Evolutionary conservation across 306 rosid genomes (phyloP), one percentile per base, ranked within the genome.

Genomic region (Dryas drummondii): DNA sequence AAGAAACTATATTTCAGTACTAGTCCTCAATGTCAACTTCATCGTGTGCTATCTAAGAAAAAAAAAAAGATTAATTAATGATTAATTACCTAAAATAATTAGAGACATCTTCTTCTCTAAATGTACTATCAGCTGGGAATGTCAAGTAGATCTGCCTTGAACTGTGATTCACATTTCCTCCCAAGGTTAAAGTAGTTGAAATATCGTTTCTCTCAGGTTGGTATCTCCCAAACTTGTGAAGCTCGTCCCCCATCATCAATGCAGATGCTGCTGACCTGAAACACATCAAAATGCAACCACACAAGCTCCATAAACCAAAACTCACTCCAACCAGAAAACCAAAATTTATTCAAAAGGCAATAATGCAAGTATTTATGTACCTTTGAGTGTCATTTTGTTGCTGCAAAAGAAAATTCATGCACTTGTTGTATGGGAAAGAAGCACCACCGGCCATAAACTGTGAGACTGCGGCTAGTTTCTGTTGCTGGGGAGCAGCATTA

Each of bases 61-160:
- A 9, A 61, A 17, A 4, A 8, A 46, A 22, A 46, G 49, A 50
- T n/a, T n/a, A 52, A 53, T 3, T 63, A 54, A 37, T 26, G 3
- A 68, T 45, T 51, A 9, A 69, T 73, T 83, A 94, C 98, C 97
- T 91, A 78, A 94, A 94, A 82, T 94, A 94, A 74, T 87, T 94
- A 0, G 98, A 94, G 79, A 94, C 98, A 61, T 94, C 97, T 80
- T 94, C 98, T 76, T 94, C 98, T 78, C 90, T 88, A 80, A 94
- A 94, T 4, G 94, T 86, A 82, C 98, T 94, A 72, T 93, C 98
- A 4, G 98, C 98, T 49, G 98, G 98, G 79, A 93, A 94, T 15
- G 98, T 94, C 75, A 94, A 76, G 76, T 94, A 94, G 74, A 94
- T 94, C 85, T 94, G 98, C 73, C 97, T 86, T 1, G 98, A 90